phyloP scores from a whole-genome alignment of 2,329 filamentous ascomycete genomes.

The Botrytis fragariae region DNA sequence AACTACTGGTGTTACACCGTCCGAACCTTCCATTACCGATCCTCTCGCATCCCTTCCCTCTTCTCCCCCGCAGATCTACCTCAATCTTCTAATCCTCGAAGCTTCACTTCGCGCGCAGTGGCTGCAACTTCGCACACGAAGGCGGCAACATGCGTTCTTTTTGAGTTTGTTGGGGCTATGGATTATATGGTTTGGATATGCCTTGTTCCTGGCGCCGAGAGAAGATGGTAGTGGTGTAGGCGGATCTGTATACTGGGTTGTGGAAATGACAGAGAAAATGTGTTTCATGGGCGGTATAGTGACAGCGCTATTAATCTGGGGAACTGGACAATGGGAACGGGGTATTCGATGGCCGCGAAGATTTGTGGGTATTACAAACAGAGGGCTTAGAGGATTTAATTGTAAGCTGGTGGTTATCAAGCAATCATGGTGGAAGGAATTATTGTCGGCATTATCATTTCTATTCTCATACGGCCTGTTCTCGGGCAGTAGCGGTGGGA shows the following conservation, averaged over 20 bases:
- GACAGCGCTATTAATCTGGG: conserved; percentile 85
- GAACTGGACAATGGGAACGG: conserved; percentile 92
- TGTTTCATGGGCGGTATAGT: conserved; percentile 89
- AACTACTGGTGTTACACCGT: conserved; percentile 42
- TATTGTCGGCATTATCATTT: conserved; percentile 69
- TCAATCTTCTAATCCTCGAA: conserved; percentile 96
- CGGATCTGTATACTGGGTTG: conserved; percentile 92
- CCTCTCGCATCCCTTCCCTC: conserved; percentile 39
- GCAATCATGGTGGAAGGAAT: conserved; percentile 77
- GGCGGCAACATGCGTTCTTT: conserved; percentile 92
- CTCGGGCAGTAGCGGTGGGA: conserved; percentile 63
- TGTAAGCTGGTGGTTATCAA: conserved; percentile 91
- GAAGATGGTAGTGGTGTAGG: conserved; percentile 91
- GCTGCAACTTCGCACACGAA: conserved; percentile 80
- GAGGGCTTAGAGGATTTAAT: conserved; percentile 88
- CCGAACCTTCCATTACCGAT: conserved; percentile 36
- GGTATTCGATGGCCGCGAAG: conserved; percentile 90
- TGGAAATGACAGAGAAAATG: conserved; percentile 86
- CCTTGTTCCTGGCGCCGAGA: conserved; percentile 89
- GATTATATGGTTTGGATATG: conserved; percentile 83
- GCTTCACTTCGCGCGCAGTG: conserved; percentile 91
- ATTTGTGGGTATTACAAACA: conserved; percentile 86
- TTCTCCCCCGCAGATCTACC: conserved; percentile 65
- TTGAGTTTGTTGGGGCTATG: conserved; percentile 75
- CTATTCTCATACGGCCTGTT: conserved; percentile 74